Evolutionary conservation across 148 eudicot genomes (phyloP).

Genomic region (Salicornia ramosissima): DNA sequence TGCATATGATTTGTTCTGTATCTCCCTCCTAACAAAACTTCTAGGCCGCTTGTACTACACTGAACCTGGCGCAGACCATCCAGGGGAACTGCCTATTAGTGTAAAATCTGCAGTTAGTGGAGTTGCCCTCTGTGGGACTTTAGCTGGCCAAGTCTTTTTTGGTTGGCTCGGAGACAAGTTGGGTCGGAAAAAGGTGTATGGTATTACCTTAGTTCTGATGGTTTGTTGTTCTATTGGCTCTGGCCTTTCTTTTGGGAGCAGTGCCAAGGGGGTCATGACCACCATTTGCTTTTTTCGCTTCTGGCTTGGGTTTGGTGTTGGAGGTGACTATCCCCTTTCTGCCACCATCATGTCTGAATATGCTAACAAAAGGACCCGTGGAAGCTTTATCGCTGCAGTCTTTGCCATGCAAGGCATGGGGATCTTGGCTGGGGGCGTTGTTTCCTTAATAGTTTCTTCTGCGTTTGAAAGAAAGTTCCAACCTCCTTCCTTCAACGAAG

Average conservation of each 20-base stretch:
- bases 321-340: no score
- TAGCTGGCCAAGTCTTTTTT: no score
- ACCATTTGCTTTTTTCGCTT: no score
- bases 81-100: constrained; percentile 47
- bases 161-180: no score
- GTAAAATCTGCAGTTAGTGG: constrained; percentile 58
- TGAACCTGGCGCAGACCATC: constrained; percentile 23
- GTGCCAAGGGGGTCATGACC: no score
- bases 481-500: constrained; percentile 12
- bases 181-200: no score
- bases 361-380: constrained; percentile 67
- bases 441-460: constrained; percentile 36
- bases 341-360: constrained; percentile 83
- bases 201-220: no score
- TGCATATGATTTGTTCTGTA: constrained; percentile 66
- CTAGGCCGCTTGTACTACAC: no score
- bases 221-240: no score
- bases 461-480: constrained; percentile 28
- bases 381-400: constrained; percentile 61
- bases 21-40: constrained; percentile 58
- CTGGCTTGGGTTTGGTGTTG: no score
- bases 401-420: constrained; percentile 81
- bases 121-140: no score
- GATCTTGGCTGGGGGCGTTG: constrained; percentile 45
- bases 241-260: no score